These are phyloP conservation scores for Aspergillus pseudoterreus DNA, from an alignment of 2,329 filamentous ascomycete genomes.

Conservation along the genomic window DNA sequence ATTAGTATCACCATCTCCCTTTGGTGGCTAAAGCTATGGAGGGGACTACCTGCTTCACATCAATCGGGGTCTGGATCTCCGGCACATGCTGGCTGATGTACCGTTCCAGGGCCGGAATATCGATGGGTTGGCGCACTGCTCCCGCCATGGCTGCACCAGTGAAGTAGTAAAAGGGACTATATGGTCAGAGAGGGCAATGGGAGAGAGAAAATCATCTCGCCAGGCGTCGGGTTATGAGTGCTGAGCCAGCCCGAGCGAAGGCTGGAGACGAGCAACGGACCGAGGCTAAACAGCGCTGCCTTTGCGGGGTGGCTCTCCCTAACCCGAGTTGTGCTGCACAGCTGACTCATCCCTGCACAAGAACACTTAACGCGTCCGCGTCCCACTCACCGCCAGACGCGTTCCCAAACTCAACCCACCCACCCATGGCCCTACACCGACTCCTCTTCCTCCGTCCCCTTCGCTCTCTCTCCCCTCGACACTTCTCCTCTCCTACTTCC, in stretches of 20 bases:
- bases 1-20: background rate
- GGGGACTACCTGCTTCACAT: constrained; percentile 76
- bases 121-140: constrained; percentile 83
- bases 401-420: constrained; percentile 5
- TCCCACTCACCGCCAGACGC: constrained; percentile 19
- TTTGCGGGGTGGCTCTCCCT: constrained; percentile 6
- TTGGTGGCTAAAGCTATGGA: background rate
- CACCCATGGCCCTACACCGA: background rate
- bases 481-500: constrained; percentile 1
- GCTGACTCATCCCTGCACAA: no score
- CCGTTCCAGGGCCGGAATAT: constrained; percentile 70
- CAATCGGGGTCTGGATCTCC: constrained; percentile 74
- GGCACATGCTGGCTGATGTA: constrained; percentile 79
- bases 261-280: background rate
- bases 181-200: background rate
- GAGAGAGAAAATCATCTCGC: background rate
- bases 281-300: constrained; percentile 4
- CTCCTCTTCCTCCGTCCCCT: background rate
- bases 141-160: constrained; percentile 62
- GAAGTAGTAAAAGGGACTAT: no score
- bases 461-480: background rate
- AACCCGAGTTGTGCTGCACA: no score
- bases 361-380: no score
- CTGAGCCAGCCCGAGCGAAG: no score
- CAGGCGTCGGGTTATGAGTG: background rate